Evolutionary conservation across 139 green algal genomes (phyloP).

Genomic region (Bryopsis sp.): DNA sequence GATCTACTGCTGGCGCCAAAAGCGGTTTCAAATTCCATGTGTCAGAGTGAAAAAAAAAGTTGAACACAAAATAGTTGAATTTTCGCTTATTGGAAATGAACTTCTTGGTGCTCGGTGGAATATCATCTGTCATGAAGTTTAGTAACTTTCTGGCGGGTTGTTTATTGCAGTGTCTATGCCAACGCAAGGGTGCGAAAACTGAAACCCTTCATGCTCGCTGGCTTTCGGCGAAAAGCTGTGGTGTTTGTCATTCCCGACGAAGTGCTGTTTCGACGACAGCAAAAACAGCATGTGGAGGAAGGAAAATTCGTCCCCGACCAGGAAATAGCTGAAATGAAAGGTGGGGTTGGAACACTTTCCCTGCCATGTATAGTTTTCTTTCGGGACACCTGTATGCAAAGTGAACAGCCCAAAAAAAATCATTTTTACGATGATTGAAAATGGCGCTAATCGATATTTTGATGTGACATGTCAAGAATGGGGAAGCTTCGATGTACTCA

Average conservation of each 20-base stretch:
- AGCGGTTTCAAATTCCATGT: not conserved
- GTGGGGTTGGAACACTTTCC: not conserved
- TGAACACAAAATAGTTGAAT: not conserved
- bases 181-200: not conserved
- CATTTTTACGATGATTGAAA: no score
- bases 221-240: not conserved
- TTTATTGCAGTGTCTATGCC: conserved; percentile 6
- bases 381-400: no score
- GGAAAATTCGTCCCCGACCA: conserved; percentile 18
- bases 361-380: not conserved
- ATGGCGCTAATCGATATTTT: no score
- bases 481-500: no score
- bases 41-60: not conserved
- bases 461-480: no score
- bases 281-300: not conserved
- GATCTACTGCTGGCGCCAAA: not conserved
- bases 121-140: not conserved
- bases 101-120: not conserved
- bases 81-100: not conserved
- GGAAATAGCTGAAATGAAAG: conserved; percentile 11
- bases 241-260: conserved; percentile 8
- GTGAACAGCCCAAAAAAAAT: no score
- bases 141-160: not conserved
- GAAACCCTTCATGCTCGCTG: not conserved
- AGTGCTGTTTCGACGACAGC: conserved; percentile 9